These are phyloP conservation scores for Umbelopsis vinacea DNA, from an alignment of 192 early-diverging fungal genomes.

Conservation along the genomic window DNA sequence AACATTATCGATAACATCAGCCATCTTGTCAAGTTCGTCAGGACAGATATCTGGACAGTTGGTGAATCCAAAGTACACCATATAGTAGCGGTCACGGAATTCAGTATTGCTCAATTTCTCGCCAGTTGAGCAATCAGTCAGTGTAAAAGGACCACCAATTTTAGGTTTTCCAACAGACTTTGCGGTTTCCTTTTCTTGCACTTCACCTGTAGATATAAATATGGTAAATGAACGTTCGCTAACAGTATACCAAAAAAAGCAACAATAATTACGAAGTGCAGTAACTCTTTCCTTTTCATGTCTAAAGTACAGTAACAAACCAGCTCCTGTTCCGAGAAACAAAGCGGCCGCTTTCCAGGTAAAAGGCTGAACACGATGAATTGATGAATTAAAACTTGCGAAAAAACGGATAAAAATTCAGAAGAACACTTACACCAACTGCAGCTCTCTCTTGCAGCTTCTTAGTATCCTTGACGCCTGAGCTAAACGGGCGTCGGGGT, in stretches of 20 bases:
- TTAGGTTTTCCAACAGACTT: constrained; percentile 77
- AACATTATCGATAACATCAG: constrained; percentile 77
- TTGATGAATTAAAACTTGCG: not conserved
- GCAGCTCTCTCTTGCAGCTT: constrained; percentile 10
- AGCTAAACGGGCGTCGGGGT: constrained; percentile 8
- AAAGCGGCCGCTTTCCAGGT: constrained; percentile 57
- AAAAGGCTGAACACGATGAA: constrained; percentile 31
- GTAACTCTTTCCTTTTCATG: constrained; percentile 61
- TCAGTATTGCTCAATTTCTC: constrained; percentile 71
- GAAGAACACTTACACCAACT: not conserved
- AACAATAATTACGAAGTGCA: constrained; percentile 43
- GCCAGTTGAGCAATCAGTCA: constrained; percentile 80
- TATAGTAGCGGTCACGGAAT: constrained; percentile 82
- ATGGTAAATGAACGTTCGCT: not conserved
- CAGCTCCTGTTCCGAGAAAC: constrained; percentile 62
- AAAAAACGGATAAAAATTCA: not conserved
- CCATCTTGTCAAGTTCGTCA: constrained; percentile 98
- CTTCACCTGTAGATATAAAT: constrained; percentile 22
- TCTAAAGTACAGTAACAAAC: constrained; percentile 67
- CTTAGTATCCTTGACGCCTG: constrained; percentile 9
- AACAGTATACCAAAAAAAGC: not conserved
- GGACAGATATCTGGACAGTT: constrained; percentile 99
- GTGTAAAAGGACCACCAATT: constrained; percentile 87
- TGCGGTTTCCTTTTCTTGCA: constrained; percentile 40
- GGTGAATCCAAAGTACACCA: constrained; percentile 99